These are phyloP conservation scores for Priceomyces fermenticarens DNA, from an alignment of 805 yeast species.

Conservation along the genomic window DNA sequence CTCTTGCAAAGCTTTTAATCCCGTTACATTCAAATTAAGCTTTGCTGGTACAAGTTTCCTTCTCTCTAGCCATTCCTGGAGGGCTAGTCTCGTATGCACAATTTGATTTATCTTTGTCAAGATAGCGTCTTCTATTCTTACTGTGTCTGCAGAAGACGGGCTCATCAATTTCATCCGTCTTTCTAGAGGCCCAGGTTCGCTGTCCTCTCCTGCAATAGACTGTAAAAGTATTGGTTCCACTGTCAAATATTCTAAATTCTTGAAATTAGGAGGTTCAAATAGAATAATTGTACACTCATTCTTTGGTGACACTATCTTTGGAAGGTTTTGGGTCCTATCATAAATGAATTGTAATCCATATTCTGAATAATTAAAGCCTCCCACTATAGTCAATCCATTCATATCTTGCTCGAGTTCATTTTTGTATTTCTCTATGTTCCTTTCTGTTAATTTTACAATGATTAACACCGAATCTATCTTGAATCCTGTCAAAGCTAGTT, in stretches of 20 bases:
- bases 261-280: conserved; percentile 72
- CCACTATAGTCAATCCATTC: conserved; percentile 14
- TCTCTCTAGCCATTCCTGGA: conserved; percentile 1
- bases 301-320: conserved; percentile 10
- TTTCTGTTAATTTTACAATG: conserved; percentile 13
- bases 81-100: conserved; percentile 9
- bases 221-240: conserved; percentile 69
- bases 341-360: conserved; percentile 8
- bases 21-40: neutral
- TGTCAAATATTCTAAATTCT: conserved; percentile 73
- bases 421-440: neutral
- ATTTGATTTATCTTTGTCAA: conserved; percentile 34
- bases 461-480: conserved; percentile 18
- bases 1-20: neutral
- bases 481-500: conserved; percentile 22
- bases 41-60: neutral
- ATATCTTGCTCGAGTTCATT: conserved; percentile 7
- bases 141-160: neutral
- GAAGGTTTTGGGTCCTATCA: conserved; percentile 7
- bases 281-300: conserved; percentile 18
- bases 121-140: conserved; percentile 23
- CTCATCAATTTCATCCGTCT: too few relatives aligned
- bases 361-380: conserved; percentile 11
- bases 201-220: conserved; percentile 15
- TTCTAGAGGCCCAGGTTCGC: neutral